Conservation (phyloP, 2,329 filamentous ascomycete genomes). For the Diaporthe destruens region DNA sequence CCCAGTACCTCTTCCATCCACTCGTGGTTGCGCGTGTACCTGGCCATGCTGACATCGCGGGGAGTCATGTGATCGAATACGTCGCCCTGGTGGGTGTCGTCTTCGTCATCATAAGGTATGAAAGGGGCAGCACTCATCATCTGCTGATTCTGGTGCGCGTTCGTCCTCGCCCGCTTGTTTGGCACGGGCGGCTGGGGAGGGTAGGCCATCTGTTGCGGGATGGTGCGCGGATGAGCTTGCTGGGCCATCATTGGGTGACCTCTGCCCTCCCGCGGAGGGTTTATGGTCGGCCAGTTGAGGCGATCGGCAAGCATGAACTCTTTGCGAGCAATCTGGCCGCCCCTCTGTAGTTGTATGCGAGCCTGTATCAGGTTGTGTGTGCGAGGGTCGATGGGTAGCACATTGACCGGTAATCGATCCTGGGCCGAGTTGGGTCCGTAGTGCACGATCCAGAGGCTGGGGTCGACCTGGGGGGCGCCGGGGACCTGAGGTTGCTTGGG, state of each 20-base stretch:
- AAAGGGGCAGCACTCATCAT: constrained; percentile 44
- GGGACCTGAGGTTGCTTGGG: constrained; percentile 78
- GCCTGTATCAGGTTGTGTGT: constrained; percentile 72
- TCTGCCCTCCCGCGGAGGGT: constrained; percentile 70
- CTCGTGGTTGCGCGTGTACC: constrained; percentile 95
- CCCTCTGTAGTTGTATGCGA: constrained; percentile 74
- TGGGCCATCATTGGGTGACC: constrained; percentile 64
- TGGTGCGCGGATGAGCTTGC: constrained; percentile 59
- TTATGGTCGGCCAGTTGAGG: constrained; percentile 89
- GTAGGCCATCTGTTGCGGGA: constrained; percentile 74
- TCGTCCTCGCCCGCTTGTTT: constrained; percentile 66
- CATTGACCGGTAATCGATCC: constrained; percentile 77
- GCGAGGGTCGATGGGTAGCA: constrained; percentile 74
- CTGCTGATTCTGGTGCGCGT: constrained; percentile 54
- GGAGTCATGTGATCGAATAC: constrained; percentile 91
- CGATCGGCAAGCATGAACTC: constrained; percentile 96
- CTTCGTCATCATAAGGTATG: constrained; percentile 81
- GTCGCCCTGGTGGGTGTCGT: constrained; percentile 89
- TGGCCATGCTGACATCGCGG: constrained; percentile 85
- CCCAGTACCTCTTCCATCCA: constrained; percentile 99
- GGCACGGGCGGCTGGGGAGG: constrained; percentile 66
- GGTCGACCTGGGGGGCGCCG: constrained; percentile 79
- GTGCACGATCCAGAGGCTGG: constrained; percentile 90
- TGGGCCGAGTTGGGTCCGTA: constrained; percentile 83
- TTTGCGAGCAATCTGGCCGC: constrained; percentile 87